Evolutionary conservation across 805 yeast genomes (phyloP).

Genomic region (Priceomyces medius): DNA sequence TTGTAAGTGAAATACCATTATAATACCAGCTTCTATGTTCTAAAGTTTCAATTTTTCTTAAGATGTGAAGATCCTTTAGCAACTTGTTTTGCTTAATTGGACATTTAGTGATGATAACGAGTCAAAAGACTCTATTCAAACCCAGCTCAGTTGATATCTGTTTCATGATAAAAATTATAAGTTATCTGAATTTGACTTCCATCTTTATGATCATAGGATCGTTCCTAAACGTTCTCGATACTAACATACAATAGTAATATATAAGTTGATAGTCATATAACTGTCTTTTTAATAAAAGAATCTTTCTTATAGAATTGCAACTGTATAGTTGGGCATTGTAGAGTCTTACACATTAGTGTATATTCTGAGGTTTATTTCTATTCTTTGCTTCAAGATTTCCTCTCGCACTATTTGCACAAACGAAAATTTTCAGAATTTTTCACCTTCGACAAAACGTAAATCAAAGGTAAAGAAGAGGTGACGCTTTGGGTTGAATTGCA

Average conservation of each 20-base stretch:
- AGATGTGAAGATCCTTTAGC: too few relatives aligned
- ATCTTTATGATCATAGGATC: background rate
- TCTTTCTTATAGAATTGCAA: too few relatives aligned
- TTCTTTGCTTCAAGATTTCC: background rate
- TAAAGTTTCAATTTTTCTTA: too few relatives aligned
- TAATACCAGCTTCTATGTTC: too few relatives aligned
- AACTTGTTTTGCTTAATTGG: too few relatives aligned
- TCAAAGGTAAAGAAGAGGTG: background rate
- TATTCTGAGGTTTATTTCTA: too few relatives aligned
- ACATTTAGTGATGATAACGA: slow-evolving; percentile 38
- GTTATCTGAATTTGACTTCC: background rate
- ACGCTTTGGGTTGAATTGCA: too few relatives aligned
- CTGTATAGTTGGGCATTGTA: too few relatives aligned
- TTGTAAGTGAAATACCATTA: too few relatives aligned
- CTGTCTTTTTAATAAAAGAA: too few relatives aligned
- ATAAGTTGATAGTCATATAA: too few relatives aligned
- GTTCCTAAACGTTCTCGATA: background rate
- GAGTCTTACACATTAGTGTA: too few relatives aligned
- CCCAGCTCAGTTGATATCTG: slow-evolving; percentile 47
- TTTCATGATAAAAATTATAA: slow-evolving; percentile 31
- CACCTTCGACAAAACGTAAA: background rate
- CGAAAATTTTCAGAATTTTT: background rate
- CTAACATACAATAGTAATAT: background rate
- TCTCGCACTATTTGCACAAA: background rate
- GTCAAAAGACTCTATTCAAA: slow-evolving; percentile 39